A percentile compares a stretch with the other conserved stretches of the same genome.
phyloP scores from a whole-genome alignment of 1,139 yeast species.

The Blastobotrys malaysiensis region DNA sequence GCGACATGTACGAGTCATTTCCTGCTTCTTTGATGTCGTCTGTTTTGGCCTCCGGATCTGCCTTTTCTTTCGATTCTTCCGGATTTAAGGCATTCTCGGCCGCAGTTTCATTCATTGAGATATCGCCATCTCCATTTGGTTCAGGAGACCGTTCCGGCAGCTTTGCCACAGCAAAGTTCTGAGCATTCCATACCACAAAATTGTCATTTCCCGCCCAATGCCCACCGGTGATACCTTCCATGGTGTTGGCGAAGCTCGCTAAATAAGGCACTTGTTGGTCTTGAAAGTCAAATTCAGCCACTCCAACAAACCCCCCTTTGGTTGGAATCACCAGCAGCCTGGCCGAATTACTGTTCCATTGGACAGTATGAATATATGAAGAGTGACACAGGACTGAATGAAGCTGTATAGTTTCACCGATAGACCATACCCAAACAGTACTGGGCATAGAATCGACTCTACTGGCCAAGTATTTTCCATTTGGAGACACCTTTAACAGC shows the following conservation, averaged over 20 bases:
- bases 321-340: slow-evolving; percentile 15
- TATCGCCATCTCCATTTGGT: not conserved
- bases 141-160: not conserved
- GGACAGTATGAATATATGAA: slow-evolving; percentile 13
- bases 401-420: slow-evolving; percentile 9
- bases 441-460: slow-evolving; percentile 18
- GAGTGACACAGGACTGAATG: slow-evolving; percentile 18
- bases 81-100: too few relatives aligned
- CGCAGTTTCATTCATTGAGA: not conserved
- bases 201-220: not conserved
- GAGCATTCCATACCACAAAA: not conserved
- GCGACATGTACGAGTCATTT: not conserved
- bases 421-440: slow-evolving; percentile 24
- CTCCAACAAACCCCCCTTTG: slow-evolving; percentile 16
- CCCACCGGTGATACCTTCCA: not conserved
- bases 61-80: not conserved
- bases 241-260: not conserved
- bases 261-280: not conserved
- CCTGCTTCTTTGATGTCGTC: not conserved
- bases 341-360: slow-evolving; percentile 14
- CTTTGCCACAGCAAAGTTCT: not conserved
- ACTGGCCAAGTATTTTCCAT: slow-evolving; percentile 17
- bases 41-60: not conserved
- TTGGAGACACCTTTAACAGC: slow-evolving; percentile 14
- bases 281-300: not conserved